Evolutionary conservation across 2,329 filamentous ascomycete genomes (phyloP), one percentile per base, ranked within the genome.

Genomic region (Bretziella fagacearum): DNA sequence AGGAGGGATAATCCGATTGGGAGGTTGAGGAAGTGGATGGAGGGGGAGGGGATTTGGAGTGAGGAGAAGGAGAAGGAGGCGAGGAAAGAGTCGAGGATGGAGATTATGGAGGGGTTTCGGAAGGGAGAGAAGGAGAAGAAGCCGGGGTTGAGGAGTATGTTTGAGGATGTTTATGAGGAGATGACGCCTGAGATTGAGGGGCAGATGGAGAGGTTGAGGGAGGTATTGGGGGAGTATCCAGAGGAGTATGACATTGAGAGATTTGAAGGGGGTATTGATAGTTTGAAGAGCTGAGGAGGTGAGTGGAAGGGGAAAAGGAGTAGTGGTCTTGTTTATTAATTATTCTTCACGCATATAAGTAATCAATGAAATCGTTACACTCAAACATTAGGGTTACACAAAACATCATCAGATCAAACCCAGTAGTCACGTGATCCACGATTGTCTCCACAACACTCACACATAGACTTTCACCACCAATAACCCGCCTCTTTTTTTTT

Each of bases 121-220:
- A 77, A 81, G 52, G 91, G 83, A 0, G 84, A 93, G 64, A 77
- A 76, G 60, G 78, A 81, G 62, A 85, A 83, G 71, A 85, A 84
- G 60, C 82, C 83, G 1, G 68, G 77, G 2, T 68, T 93, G 27
- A 66, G 73, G 40, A 60, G 70, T 48, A 77, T 86, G 67, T 96
- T 96, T 61, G 77, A 82, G 54, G 91, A 91, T 60, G 74, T 96
- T 1, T 98, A 95, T 62, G 85, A 91, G 60, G 74, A 85, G 39
- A 55, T 95, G 55, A 95, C 86, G 0, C 79, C 82, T 40, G 86
- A 93, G 55, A 67, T 82, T 51, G 73, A 69, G 59, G 70, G 65
- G 35, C 91, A 98, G 68, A 86, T 65, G 61, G 52, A 52, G 25
- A 73, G 87, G 63, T 66, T 96, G 56, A 82, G 68, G 58, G 71